Percentiles rank a stretch among this genome's conserved stretches.
Evolutionary conservation across 345 rosid genomes (phyloP).

Genomic region (Brassica nigra): DNA sequence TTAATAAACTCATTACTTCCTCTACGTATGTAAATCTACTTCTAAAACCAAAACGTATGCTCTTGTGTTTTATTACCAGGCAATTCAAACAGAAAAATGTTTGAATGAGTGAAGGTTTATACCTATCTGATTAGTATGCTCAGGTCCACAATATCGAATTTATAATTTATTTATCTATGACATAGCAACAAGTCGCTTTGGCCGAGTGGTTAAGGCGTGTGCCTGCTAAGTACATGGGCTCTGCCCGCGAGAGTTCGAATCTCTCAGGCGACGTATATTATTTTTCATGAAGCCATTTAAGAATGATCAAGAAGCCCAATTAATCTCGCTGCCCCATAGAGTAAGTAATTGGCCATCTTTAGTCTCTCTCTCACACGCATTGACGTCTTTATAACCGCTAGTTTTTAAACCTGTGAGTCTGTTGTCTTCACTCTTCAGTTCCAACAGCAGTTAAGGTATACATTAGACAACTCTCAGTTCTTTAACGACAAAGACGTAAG

Average conservation of each 20-base stretch:
- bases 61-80: background rate
- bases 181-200: conserved; percentile 23
- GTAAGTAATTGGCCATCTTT: background rate
- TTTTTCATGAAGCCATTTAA: background rate
- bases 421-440: conserved; percentile 1
- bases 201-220: conserved; percentile 72
- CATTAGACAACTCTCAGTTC: background rate
- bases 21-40: background rate
- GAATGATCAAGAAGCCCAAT: background rate
- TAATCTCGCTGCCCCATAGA: background rate
- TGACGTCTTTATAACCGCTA: background rate
- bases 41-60: background rate
- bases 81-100: background rate
- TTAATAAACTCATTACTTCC: background rate
- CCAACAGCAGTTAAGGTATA: conserved; percentile 5
- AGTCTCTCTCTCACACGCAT: background rate
- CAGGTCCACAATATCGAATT: background rate
- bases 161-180: too few relatives aligned
- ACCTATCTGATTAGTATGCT: background rate
- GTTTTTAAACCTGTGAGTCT: background rate
- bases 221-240: conserved; percentile 74
- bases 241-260: conserved; percentile 78
- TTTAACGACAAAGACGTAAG: conserved; percentile 56
- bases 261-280: conserved; percentile 62
- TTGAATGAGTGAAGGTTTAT: background rate